Base-by-base conservation (phyloP, 2,329 filamentous ascomycete species). In the Claviceps monticola region DNA sequence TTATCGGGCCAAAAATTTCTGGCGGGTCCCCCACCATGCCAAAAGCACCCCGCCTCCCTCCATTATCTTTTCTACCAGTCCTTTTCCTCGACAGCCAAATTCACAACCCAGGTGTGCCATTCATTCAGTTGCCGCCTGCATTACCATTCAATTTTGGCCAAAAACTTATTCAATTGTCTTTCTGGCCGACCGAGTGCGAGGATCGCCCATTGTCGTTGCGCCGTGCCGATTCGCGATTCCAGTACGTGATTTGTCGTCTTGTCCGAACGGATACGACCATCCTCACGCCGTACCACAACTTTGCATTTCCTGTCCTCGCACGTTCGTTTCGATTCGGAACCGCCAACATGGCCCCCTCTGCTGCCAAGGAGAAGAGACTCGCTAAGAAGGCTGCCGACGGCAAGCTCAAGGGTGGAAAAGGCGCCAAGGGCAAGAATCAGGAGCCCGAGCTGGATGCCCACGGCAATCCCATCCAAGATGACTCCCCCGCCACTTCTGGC, bases 321-420 rank as follows among this genome's bases (percentile, higher is more conserved):
- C 53, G 48, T 46, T 53, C 46, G 37, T 56, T 52, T 54, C 51
- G 52, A 43, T 41, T 5, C 17, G 42, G 16, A 23, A 38, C 42
- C 60, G 58, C 57, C 71, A 80, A 66, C 45, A 84, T 84, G 80
- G 75, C 83, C 64, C 75, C 83, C 64, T 84, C 82, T 56, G 72
- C 80, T 56, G 82, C 82, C 65, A 86, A 86, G 71, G 80, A 83
- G 61, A 84, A 84, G 74, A 75, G 82, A 68, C 75, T 84, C 58
- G 82, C 82, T 54, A 84, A 84, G 75, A 82, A 82, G 74, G 79
- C 79, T 59, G 80, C 78, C 64, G 74, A 86, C 48, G 86, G 84
- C 68, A 84, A 84, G 70, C 84, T 87, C 74, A 90, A 91, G 79
- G 84, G 84, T 21, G 78, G 82, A 57, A 79, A 83, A 60, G 83